A percentile compares a stretch with the other conserved stretches of the same genome.
phyloP scores from a whole-genome alignment of 1,139 yeast species.

The Debaryomyces subglobosus region DNA sequence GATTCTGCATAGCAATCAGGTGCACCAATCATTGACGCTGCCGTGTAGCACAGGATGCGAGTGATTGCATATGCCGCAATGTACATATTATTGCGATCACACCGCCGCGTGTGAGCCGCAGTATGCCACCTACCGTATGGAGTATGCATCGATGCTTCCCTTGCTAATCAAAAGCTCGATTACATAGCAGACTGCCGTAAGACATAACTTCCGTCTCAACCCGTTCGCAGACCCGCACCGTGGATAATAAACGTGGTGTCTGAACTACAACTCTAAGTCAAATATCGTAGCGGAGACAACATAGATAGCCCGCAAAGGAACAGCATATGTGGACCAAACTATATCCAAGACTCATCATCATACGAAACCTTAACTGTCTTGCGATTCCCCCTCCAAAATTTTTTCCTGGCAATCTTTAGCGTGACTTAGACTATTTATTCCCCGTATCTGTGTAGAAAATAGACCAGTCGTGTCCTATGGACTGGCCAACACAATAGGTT shows the following conservation, averaged over 20 bases:
- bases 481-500: not conserved
- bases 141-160: not conserved
- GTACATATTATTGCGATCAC: not conserved
- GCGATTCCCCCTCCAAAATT: not conserved
- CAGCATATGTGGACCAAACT: not conserved
- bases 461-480: not conserved
- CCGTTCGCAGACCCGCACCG: not conserved
- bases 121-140: not conserved
- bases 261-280: not conserved
- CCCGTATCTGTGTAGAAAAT: not conserved
- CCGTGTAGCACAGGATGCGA: not conserved
- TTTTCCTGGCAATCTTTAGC: not conserved
- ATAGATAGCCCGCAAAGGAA: not conserved
- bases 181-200: not conserved
- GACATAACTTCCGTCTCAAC: not conserved
- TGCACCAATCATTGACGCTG: not conserved
- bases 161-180: not conserved
- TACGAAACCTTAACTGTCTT: not conserved
- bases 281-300: not conserved
- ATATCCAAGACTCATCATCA: not conserved
- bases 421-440: not conserved
- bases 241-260: not conserved
- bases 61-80: not conserved
- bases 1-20: constrained; percentile 1
- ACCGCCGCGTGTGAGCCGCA: not conserved